Evolutionary conservation across 352 stramenopile genomes (phyloP).

Genomic region (Pythium monospermum): DNA sequence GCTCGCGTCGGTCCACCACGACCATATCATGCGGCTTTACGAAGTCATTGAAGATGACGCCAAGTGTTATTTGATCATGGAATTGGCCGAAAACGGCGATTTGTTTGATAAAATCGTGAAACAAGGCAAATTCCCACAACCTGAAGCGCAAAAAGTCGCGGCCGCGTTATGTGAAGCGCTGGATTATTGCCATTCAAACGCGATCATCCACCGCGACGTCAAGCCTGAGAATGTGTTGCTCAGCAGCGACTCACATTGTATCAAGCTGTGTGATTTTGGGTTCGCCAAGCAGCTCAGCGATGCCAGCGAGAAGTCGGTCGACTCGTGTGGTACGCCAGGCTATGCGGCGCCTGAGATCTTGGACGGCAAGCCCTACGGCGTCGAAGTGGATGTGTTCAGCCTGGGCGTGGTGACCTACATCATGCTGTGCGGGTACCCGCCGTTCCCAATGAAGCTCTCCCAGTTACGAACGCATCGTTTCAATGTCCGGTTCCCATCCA

Average conservation of each 20-base stretch:
- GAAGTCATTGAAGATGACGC: constrained; percentile 93
- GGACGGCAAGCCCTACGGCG: constrained; percentile 72
- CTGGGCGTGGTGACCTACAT: constrained; percentile 88
- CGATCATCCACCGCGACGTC: constrained; percentile 82
- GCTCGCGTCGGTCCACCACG: constrained; percentile 69
- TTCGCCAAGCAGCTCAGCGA: constrained; percentile 72
- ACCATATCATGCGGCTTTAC: constrained; percentile 88
- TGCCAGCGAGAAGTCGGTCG: constrained; percentile 54
- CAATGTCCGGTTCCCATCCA: constrained; percentile 76
- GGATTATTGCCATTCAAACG: constrained; percentile 89
- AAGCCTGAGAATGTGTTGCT: constrained; percentile 86
- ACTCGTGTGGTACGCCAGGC: constrained; percentile 80
- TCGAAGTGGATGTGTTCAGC: constrained; percentile 86
- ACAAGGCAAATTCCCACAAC: constrained; percentile 62
- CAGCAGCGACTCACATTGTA: constrained; percentile 40
- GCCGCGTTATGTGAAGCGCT: constrained; percentile 84
- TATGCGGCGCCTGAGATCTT: constrained; percentile 84
- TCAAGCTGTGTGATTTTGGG: constrained; percentile 86
- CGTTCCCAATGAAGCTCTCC: constrained; percentile 86
- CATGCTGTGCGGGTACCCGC: constrained; percentile 83
- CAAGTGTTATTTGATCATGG: constrained; percentile 97
- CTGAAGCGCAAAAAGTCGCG: constrained; percentile 61
- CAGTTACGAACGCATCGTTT: constrained; percentile 79
- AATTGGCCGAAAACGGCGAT: constrained; percentile 91
- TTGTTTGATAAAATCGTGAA: constrained; percentile 86